These are phyloP conservation scores for Neurospora sp. DNA, from an alignment of 495 filamentous ascomycete genomes.

Conservation along the genomic window DNA sequence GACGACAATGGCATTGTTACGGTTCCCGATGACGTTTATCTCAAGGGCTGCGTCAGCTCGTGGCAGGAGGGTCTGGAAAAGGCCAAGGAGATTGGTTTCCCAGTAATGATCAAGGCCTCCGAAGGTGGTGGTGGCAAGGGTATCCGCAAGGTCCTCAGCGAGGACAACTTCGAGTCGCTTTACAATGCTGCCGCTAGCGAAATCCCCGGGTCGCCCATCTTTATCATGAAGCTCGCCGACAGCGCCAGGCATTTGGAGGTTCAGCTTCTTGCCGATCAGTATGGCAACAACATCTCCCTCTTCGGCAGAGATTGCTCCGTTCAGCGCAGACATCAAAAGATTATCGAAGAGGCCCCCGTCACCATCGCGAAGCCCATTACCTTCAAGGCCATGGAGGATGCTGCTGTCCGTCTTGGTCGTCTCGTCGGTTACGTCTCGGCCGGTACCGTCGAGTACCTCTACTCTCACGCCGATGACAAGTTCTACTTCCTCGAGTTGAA, in stretches of 20 bases:
- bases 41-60: slow-evolving; percentile 79
- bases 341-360: slow-evolving; percentile 97
- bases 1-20: slow-evolving; percentile 84
- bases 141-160: slow-evolving; percentile 88
- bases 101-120: slow-evolving; percentile 99
- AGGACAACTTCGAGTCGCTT: slow-evolving; percentile 71
- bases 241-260: slow-evolving; percentile 96
- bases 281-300: slow-evolving; percentile 98
- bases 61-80: slow-evolving; percentile 82
- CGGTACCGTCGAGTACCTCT: slow-evolving; percentile 97
- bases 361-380: slow-evolving; percentile 84
- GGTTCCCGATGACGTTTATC: slow-evolving; percentile 76
- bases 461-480: slow-evolving; percentile 95
- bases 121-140: slow-evolving; percentile 99
- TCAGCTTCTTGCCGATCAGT: slow-evolving; percentile 94
- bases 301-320: slow-evolving; percentile 99
- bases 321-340: slow-evolving; percentile 97
- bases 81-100: slow-evolving; percentile 88
- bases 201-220: slow-evolving; percentile 98
- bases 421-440: slow-evolving; percentile 98
- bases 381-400: slow-evolving; percentile 94
- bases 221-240: slow-evolving; percentile 99
- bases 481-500: slow-evolving; percentile 99
- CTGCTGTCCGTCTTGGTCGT: slow-evolving; percentile 84
- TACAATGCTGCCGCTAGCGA: slow-evolving; percentile 95